These are phyloP conservation scores for Veloboletus limbatus DNA, from an alignment of 1,284 basidiomycete species.

Conservation along the genomic window DNA sequence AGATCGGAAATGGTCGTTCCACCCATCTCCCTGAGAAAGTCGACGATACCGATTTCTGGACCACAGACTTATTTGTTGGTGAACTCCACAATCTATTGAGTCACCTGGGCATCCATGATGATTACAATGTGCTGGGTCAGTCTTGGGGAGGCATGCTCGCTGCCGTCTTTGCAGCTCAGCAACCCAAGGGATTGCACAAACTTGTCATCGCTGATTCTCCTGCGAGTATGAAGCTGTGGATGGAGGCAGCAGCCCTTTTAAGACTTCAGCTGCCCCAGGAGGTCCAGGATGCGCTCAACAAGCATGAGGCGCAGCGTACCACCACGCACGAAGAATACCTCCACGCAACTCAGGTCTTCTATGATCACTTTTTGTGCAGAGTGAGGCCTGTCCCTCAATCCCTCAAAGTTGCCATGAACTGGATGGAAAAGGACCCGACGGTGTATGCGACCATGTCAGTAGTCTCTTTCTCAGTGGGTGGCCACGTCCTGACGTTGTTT, in stretches of 20 bases:
- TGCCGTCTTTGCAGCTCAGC: constrained; percentile 35
- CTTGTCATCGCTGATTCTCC: constrained; percentile 41
- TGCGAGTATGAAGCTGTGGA: constrained; percentile 41
- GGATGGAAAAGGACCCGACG: constrained; percentile 43
- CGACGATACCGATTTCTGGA: constrained; percentile 42
- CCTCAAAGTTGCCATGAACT: constrained; percentile 26
- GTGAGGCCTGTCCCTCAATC: constrained; percentile 44
- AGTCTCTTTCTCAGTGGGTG: neutral
- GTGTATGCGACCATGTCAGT: constrained; percentile 48
- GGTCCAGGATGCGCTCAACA: constrained; percentile 42
- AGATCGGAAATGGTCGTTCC: constrained; percentile 45
- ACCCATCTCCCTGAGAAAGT: constrained; percentile 45
- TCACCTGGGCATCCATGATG: constrained; percentile 37
- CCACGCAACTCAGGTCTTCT: constrained; percentile 43
- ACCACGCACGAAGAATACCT: constrained; percentile 45
- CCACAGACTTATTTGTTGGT: constrained; percentile 41
- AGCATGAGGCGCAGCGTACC: constrained; percentile 48
- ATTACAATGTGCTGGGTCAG: constrained; percentile 44
- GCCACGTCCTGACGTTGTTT: neutral
- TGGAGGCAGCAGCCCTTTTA: constrained; percentile 34
- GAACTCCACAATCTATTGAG: constrained; percentile 45
- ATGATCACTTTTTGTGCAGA: constrained; percentile 44
- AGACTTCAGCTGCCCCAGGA: constrained; percentile 40
- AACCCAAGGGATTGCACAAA: constrained; percentile 41
- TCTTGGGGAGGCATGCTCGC: constrained; percentile 54